Base-by-base conservation (phyloP, 2,329 filamentous ascomycete genomes). In the Neonectria coccinea region DNA sequence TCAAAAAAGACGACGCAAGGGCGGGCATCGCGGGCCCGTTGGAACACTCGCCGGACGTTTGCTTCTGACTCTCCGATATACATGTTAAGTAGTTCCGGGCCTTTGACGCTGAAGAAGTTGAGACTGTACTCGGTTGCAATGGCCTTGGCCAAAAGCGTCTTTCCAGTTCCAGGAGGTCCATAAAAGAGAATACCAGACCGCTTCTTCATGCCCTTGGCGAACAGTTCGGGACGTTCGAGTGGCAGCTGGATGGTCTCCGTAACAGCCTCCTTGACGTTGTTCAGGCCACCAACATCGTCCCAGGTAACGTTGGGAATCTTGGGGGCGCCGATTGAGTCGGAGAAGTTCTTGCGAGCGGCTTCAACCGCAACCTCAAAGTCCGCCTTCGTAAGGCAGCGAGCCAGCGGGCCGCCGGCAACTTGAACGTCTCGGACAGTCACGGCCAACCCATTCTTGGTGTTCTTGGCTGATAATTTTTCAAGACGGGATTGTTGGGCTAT, bases 171-270 rank as follows among this genome's bases (percentile, higher is more conserved):
- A 0, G 94, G 94, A 1, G 94, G 94, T 0, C 94, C 94, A 74
- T 97, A 97, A 80, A 97, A 97, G 25, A 97, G 80, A 69, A 97
- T 97, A 71, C 94, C 94, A 22, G 93, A 97, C 45, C 95, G 90
- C 83, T 98, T 98, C 86, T 97, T 97, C 91, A 98, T 96, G 54
- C 95, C 96, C 82, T 95, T 97, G 33, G 94, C 94, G 74, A 98
- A 98, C 1, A 98, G 86, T 78, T 98, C 96, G 1, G 95, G 95
- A 10, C 94, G 87, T 67, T 97, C 93, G 1, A 98, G 86, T 0
- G 95, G 96, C 39, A 98, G 85, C 77, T 97, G 95, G 58, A 98
- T 98, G 0, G 96, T 98, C 79, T 98, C 96, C 77, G 93, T 92
- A 57, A 98, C 91, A n/a, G 95, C 94, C 70, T 97, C 94, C 82